Evolutionary conservation across 176 grass and related monocot species (phyloP).

Genomic region (Juncus effusus): DNA sequence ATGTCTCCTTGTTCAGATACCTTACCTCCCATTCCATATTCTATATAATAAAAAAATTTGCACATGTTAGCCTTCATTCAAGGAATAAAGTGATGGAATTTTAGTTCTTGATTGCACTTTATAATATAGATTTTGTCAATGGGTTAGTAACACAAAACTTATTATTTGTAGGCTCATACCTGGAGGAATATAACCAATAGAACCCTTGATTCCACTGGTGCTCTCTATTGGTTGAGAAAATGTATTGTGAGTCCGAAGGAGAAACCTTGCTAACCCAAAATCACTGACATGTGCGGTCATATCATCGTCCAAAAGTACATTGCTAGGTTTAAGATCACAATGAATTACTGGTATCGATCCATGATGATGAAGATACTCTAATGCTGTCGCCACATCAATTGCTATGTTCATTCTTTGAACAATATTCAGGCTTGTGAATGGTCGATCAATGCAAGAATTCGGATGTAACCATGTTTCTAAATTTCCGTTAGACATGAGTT

Average conservation of each 20-base stretch:
- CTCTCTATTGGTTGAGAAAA: slow-evolving; percentile 29
- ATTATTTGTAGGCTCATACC: slow-evolving; percentile 5
- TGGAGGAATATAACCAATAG: slow-evolving; percentile 52
- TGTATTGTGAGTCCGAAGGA: background rate
- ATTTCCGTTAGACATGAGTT: slow-evolving; percentile 37
- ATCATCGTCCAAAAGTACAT: slow-evolving; percentile 40
- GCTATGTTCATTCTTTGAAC: slow-evolving; percentile 22
- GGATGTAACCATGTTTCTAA: slow-evolving; percentile 34
- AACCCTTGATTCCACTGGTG: slow-evolving; percentile 32
- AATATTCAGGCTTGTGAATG: too few species aligned
- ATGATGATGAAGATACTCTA: slow-evolving; percentile 48
- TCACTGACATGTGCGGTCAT: slow-evolving; percentile 38
- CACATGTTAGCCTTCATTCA: background rate
- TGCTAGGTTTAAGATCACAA: slow-evolving; percentile 51
- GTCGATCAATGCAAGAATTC: background rate
- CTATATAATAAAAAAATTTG: background rate
- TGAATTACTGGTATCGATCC: slow-evolving; percentile 28
- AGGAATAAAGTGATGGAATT: too few species aligned
- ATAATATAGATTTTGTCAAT: too few species aligned
- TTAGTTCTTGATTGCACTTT: too few species aligned
- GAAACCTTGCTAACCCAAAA: slow-evolving; percentile 41
- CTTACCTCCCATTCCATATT: slow-evolving; percentile 35
- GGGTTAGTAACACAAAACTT: too few species aligned
- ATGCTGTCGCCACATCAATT: slow-evolving; percentile 32
- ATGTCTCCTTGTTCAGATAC: slow-evolving; percentile 29